Base-by-base conservation (phyloP, 768 basidiomycete genomes). In the Brasilioporus rufonigricans region DNA sequence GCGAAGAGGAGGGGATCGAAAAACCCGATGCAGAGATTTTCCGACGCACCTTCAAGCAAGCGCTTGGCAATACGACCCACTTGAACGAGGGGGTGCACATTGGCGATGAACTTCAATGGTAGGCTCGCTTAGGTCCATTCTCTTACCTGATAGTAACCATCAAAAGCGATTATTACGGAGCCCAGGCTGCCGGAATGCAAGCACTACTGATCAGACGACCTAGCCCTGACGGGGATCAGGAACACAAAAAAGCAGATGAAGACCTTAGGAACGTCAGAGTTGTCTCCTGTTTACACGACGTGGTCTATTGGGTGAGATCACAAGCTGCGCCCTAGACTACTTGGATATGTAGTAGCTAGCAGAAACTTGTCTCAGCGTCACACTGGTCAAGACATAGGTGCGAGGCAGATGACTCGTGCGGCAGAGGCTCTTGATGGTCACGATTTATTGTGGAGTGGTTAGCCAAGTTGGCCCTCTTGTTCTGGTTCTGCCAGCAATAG, bases 91-190 rank as follows among this genome's bases (percentile, higher is more conserved):
- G 78, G 33, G 63, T 91, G 19, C 90, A 93, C 59, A 79, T 92
- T 38, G 91, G 91, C 1, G 90, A 93, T 64, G 89, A 91, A 58
- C 65, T 89, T 29, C 65, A 76, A 46, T 78, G 80, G 90, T 89
- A 60, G 58, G 80, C 58, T 40, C n/a, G 18, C 29, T 43, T 5
- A 23, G 48, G 24, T 23, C 14, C 19, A n/a, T 36, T 23, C 27
- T 46, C 11, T 36, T 26, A 24, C 32, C 48, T 44, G 33, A 48
- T 40, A 36, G 13, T 55, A 40, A 60, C 55, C 33, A 41, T 23
- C 21, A 33, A 10, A 60, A 91, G 89, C 47, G 89, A 91, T 61
- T 90, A 86, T 64, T 36, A 74, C 12, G 89, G 87, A 6, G 86
- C 89, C 0, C 66, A 53, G 23, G 67, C 65, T 6, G 81, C 80